Conservation (phyloP, 1,284 basidiomycete genomes). For the Apiotrichum veenhuisii region DNA sequence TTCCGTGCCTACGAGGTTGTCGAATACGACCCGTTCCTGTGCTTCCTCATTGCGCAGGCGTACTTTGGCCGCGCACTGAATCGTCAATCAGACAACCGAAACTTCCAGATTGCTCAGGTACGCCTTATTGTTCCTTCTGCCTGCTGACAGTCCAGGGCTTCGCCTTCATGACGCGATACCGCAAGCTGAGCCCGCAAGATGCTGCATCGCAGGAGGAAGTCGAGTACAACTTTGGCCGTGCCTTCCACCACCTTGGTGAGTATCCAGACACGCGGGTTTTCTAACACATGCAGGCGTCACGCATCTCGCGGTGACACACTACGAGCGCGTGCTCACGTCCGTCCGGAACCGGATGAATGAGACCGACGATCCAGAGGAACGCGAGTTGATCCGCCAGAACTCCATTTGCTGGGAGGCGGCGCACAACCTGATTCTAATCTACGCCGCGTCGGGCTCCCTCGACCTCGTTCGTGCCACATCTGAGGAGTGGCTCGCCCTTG, state of each 20-base stretch:
- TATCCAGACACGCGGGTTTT: constrained; percentile 16
- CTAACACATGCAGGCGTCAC: constrained; percentile 63
- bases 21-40: constrained; percentile 78
- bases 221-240: constrained; percentile 86
- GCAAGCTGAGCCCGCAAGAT: constrained; percentile 54
- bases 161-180: constrained; percentile 75
- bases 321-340: constrained; percentile 66
- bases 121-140: background rate
- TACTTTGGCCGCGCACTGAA: constrained; percentile 87
- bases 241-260: constrained; percentile 83
- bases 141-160: constrained; percentile 57
- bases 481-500: constrained; percentile 40
- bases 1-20: constrained; percentile 81
- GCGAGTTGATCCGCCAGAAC: constrained; percentile 42
- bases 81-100: constrained; percentile 87
- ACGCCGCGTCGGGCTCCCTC: constrained; percentile 68
- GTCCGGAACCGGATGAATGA: constrained; percentile 53
- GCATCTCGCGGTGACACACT: constrained; percentile 76
- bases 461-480: constrained; percentile 54
- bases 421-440: constrained; percentile 81
- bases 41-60: constrained; percentile 73
- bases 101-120: constrained; percentile 73
- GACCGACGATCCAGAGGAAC: constrained; percentile 15
- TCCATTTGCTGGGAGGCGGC: constrained; percentile 67
- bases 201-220: constrained; percentile 62